Conservation (phyloP, 495 filamentous ascomycete genomes). For the Xanthoparmelia taractica region DNA sequence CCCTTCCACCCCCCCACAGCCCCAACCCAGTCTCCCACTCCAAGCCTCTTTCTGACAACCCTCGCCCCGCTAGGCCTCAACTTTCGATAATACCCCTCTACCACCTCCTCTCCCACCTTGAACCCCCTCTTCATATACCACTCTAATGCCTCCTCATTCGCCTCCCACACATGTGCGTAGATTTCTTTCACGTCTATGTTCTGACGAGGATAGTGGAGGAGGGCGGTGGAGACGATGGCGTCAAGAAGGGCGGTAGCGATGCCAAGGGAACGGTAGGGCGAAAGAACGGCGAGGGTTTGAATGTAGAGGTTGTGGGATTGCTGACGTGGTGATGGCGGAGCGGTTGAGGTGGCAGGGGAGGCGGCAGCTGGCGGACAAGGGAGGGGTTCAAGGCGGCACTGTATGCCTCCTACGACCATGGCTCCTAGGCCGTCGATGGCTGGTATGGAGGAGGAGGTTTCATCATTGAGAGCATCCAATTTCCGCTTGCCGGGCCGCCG, state of each 20-base stretch:
- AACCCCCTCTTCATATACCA: constrained; percentile 90
- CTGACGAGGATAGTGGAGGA: constrained; percentile 26
- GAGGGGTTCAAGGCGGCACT: constrained; percentile 65
- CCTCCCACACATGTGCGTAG: constrained; percentile 92
- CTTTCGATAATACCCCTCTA: constrained; percentile 76
- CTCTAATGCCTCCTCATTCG: constrained; percentile 72
- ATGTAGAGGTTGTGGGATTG: constrained; percentile 58
- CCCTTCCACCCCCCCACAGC: neutral
- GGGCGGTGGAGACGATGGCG: constrained; percentile 42
- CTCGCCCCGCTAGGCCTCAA: constrained; percentile 73
- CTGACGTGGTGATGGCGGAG: constrained; percentile 28
- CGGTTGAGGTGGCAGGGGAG: neutral
- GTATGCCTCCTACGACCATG: constrained; percentile 72
- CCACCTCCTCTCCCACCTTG: constrained; percentile 44
- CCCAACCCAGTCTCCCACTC: constrained; percentile 21
- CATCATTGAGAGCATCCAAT: neutral
- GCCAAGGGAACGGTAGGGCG: constrained; percentile 71
- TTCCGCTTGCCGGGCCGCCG: constrained; percentile 35
- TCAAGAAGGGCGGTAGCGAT: constrained; percentile 68
- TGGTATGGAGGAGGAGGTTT: neutral
- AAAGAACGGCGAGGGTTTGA: constrained; percentile 73
- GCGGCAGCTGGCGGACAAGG: constrained; percentile 29
- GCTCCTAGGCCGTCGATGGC: constrained; percentile 29
- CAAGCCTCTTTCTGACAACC: constrained; percentile 53
- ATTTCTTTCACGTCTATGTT: constrained; percentile 46